Percentiles rank a stretch among this genome's conserved stretches.
Conservation (phyloP, 208 protist genomes). For the Wallacemonas collosoma region DNA sequence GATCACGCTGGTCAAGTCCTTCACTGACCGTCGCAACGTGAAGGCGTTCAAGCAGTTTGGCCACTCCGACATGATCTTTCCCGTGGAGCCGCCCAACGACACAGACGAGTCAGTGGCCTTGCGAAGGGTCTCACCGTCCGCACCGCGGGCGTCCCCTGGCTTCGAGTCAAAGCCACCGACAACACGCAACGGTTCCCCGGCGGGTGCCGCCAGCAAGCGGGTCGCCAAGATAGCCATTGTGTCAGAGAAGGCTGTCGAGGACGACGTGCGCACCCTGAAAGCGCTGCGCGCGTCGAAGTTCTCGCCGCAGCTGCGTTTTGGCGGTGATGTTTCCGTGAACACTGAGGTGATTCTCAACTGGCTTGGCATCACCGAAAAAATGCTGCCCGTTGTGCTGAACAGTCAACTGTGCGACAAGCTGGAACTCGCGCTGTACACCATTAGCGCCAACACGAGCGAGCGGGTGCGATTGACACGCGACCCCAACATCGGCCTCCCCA, state of each 20-base stretch:
- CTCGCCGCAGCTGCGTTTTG: slow-evolving; percentile 88
- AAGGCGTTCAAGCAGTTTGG: slow-evolving; percentile 82
- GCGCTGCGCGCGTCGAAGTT: slow-evolving; percentile 66
- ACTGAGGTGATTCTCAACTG: slow-evolving; percentile 90
- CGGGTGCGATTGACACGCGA: slow-evolving; percentile 21
- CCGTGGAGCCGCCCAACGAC: slow-evolving; percentile 6
- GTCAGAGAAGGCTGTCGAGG: slow-evolving; percentile 1
- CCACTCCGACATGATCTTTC: slow-evolving; percentile 14
- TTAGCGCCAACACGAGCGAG: slow-evolving; percentile 45
- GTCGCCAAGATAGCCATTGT: neutral
- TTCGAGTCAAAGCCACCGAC: too few species aligned
- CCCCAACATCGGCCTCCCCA: neutral
- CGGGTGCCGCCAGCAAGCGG: neutral
- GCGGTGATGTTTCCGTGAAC: slow-evolving; percentile 87
- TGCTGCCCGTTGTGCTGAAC: slow-evolving; percentile 81
- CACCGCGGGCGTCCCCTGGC: neutral
- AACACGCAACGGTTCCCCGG: neutral
- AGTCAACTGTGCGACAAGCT: slow-evolving; percentile 64
- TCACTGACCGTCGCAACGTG: slow-evolving; percentile 70
- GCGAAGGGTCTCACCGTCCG: neutral
- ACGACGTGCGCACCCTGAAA: slow-evolving; percentile 50
- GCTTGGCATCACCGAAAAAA: slow-evolving; percentile 85
- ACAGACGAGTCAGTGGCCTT: slow-evolving; percentile 17
- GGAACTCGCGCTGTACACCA: slow-evolving; percentile 42
- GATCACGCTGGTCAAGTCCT: slow-evolving; percentile 74